These are phyloP conservation scores for Avena atlantica DNA, from an alignment of 176 grass and related monocot species.

Conservation along the genomic window DNA sequence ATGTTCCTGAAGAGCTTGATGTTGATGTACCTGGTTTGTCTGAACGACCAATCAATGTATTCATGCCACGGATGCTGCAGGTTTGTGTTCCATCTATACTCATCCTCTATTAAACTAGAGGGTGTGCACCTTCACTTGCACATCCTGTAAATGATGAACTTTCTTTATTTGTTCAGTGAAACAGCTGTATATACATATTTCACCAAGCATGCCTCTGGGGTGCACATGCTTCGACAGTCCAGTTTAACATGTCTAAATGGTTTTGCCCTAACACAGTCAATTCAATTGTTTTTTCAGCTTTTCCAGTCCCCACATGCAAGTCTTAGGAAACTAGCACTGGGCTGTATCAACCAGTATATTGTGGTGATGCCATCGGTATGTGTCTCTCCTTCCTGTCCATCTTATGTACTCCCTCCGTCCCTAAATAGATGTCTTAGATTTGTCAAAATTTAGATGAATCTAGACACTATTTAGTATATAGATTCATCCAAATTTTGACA, in stretches of 20 bases:
- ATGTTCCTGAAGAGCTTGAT: constrained; percentile 94
- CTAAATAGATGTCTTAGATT: too few relatives aligned
- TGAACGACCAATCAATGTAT: constrained; percentile 92
- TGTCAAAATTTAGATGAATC: too few relatives aligned
- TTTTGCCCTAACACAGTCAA: constrained; percentile 20
- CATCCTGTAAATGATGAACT: constrained; percentile 21
- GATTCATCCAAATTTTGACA: too few relatives aligned
- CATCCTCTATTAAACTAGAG: background rate
- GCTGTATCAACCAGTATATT: constrained; percentile 93
- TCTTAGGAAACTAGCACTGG: constrained; percentile 86
- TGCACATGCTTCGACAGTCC: constrained; percentile 13
- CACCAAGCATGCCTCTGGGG: background rate
- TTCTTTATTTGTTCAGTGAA: background rate
- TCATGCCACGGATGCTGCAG: constrained; percentile 90
- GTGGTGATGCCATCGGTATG: constrained; percentile 92
- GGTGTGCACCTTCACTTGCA: constrained; percentile 14
- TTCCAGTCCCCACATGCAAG: constrained; percentile 85
- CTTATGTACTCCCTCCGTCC: too few relatives aligned
- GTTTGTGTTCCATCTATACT: constrained; percentile 46
- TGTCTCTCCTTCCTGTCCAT: constrained; percentile 13
- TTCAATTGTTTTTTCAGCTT: constrained; percentile 55
- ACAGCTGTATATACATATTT: constrained; percentile 18
- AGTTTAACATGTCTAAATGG: background rate
- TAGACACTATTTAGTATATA: too few relatives aligned
- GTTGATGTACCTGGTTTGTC: constrained; percentile 88